Base-by-base conservation (phyloP, 148 eudicot genomes). In the Chenopodium quinoa region DNA sequence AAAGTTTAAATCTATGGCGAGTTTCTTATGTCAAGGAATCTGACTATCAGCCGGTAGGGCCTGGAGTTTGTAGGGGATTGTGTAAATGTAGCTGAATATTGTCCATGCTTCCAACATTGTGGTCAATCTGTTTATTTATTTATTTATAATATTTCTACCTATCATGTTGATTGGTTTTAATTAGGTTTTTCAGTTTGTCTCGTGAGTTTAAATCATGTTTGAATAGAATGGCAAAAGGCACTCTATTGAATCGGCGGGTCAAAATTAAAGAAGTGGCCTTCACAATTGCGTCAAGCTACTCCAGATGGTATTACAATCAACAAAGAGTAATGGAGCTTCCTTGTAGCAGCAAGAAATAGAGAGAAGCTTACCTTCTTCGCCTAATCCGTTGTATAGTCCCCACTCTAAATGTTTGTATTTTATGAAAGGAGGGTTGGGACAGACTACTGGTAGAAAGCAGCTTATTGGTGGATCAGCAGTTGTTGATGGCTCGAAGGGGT, bases 221-320 rank as follows among this genome's bases (percentile, higher is more conserved):
- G 27, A 78, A 78, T 93, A 96, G 99, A 96, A 84, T 96, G 99
- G 99, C 98, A 93, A 83, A 95, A 93, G 78, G 98, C 99, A 31
- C 89, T 96, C 56, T 93, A 96, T 85, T 88, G 92, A 17, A 83
- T 91, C 73, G 97, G 99, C 34, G 98, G 99, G 58, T 91, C 97
- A 23, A 98, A 96, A 79, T 86, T 93, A 83, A 92, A 90, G 82
- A 96, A 93, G 79, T 96, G 99, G 99, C 91, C 98, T 8, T 84
- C 93, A 80, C 99, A 96, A 83, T 88, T 96, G 37, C 90, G 98
- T 20, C 95, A 95, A 56, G 89, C 88, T 48, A 81, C 86, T 52
- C 92, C 98, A 64, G 99, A 92, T 83, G 94, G 98, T 71, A 84
- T 92, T 23, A 23, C 25, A 23, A 79, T 82, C 93, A 40, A 76